Evolutionary conservation across 2,329 filamentous ascomycete genomes (phyloP).

Genomic region (Xylogone sp.): DNA sequence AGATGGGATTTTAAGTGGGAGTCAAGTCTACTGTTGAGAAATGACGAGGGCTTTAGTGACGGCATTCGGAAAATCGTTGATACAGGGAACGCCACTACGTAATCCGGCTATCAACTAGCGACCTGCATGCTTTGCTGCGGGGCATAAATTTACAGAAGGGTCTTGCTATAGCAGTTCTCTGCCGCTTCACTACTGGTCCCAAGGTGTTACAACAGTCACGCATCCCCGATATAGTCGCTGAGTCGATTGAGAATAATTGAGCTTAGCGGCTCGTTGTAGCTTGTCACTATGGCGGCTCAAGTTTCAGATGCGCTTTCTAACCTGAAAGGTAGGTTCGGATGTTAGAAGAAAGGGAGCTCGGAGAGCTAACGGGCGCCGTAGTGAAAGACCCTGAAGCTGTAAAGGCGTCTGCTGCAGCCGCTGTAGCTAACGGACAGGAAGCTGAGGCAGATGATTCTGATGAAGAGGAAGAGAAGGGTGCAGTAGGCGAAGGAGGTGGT

Average conservation of each 20-base stretch:
- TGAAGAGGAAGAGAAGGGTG: constrained; percentile 41
- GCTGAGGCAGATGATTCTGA: constrained; percentile 42
- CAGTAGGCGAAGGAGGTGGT: constrained; percentile 33
- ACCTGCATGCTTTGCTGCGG: neutral
- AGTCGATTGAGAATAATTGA: neutral
- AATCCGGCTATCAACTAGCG: neutral
- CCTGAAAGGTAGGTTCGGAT: constrained; percentile 87
- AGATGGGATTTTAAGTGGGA: neutral
- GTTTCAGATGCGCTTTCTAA: constrained; percentile 84
- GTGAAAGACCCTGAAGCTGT: constrained; percentile 27
- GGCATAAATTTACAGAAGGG: neutral
- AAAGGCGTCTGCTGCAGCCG: constrained; percentile 21
- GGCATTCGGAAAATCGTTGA: constrained; percentile 3
- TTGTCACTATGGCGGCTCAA: constrained; percentile 20
- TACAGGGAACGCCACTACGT: neutral
- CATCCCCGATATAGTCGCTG: neutral
- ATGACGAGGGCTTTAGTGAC: constrained; percentile 3
- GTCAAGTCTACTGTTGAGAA: neutral
- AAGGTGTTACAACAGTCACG: neutral
- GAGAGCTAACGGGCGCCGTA: constrained; percentile 11
- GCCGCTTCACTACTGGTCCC: neutral
- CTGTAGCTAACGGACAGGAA: constrained; percentile 19
- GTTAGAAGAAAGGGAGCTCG: too few species aligned
- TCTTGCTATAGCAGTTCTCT: neutral
- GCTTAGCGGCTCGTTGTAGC: neutral